These are phyloP conservation scores for Mallotus nudiflorus DNA, from an alignment of 345 rosid species.

Conservation along the genomic window DNA sequence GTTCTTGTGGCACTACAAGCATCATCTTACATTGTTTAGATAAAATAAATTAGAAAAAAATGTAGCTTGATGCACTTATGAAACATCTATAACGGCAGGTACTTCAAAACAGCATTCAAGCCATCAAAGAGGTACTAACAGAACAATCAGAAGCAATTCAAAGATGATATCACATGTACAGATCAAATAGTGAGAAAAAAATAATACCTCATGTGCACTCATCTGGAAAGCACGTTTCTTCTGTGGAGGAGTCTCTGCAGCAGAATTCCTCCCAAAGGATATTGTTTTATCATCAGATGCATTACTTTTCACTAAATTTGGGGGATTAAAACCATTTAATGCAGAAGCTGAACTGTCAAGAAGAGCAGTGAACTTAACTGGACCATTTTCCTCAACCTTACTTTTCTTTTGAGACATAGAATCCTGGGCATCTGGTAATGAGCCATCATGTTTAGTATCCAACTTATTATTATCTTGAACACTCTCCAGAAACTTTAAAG, in stretches of 20 bases:
- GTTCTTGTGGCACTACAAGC: too few relatives aligned
- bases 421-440: slow-evolving; percentile 31
- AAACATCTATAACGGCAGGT: too few relatives aligned
- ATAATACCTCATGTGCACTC: slow-evolving; percentile 80
- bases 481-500: slow-evolving; percentile 48
- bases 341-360: slow-evolving; percentile 32
- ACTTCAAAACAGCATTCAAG: not conserved
- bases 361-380: slow-evolving; percentile 16
- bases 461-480: slow-evolving; percentile 36
- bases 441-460: slow-evolving; percentile 22
- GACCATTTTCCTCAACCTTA: slow-evolving; percentile 20
- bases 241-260: slow-evolving; percentile 29
- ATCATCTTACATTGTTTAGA: too few relatives aligned
- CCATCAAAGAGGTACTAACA: not conserved
- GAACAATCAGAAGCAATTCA: not conserved
- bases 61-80: too few relatives aligned
- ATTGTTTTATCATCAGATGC: slow-evolving; percentile 27
- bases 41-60: too few relatives aligned
- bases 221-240: slow-evolving; percentile 66
- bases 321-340: slow-evolving; percentile 31
- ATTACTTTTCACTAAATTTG: slow-evolving; percentile 30
- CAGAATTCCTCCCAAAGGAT: slow-evolving; percentile 37
- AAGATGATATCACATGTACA: not conserved
- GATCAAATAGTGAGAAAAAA: not conserved
- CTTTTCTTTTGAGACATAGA: slow-evolving; percentile 37